Conservation (phyloP, 257 asterid species). For the Cordia subcordata region DNA sequence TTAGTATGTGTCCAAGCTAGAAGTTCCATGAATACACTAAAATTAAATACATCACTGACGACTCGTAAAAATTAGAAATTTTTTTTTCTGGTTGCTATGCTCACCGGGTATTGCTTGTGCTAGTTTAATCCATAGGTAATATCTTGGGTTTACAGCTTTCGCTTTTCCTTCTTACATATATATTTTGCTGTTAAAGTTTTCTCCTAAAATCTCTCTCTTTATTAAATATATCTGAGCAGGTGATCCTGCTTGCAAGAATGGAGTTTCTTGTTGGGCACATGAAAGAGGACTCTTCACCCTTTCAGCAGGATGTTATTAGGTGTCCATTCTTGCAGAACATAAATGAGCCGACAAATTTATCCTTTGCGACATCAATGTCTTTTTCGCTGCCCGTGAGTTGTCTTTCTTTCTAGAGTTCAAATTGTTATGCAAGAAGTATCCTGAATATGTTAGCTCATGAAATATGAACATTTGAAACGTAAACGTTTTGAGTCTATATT, state of each 20-base stretch:
- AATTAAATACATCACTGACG: no score
- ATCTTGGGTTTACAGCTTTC: no score
- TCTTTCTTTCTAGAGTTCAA: background rate
- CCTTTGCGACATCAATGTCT: slow-evolving; percentile 60
- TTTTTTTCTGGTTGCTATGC: no score
- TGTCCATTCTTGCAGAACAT: slow-evolving; percentile 95
- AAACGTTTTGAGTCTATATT: background rate
- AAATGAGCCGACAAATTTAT: slow-evolving; percentile 80
- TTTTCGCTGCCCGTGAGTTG: slow-evolving; percentile 57
- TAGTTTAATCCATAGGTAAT: no score
- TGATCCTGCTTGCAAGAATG: slow-evolving; percentile 44
- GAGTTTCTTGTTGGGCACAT: slow-evolving; percentile 50
- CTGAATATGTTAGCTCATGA: background rate
- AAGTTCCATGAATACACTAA: background rate
- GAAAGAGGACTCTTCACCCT: slow-evolving; percentile 46
- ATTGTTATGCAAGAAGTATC: background rate
- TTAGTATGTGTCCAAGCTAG: no score
- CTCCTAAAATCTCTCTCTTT: background rate
- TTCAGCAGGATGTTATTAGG: slow-evolving; percentile 53
- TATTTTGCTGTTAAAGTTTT: no score
- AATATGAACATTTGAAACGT: background rate
- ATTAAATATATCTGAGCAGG: slow-evolving; percentile 34
- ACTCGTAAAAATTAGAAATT: no score
- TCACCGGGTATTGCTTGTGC: no score
- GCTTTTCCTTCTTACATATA: no score